Evolutionary conservation across 495 filamentous ascomycete species (phyloP).

Genomic region (Bombardia bombarda): DNA sequence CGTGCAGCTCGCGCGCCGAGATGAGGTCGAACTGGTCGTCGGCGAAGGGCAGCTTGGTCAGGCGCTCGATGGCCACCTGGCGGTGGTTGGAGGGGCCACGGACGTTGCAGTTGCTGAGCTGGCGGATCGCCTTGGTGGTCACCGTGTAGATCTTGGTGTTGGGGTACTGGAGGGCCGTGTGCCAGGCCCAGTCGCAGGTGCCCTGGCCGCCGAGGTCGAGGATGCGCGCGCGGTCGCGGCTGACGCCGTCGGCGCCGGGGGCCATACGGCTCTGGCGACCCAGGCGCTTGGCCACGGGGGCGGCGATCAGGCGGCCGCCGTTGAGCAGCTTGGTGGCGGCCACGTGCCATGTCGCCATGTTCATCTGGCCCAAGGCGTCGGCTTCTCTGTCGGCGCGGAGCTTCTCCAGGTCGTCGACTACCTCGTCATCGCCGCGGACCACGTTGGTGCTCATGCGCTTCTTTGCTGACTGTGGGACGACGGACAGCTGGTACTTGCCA

Average conservation of each 20-base stretch:
- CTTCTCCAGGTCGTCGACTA: slow-evolving; percentile 49
- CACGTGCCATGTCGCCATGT: slow-evolving; percentile 69
- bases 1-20: slow-evolving; percentile 80
- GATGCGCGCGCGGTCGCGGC: slow-evolving; percentile 52
- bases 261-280: slow-evolving; percentile 41
- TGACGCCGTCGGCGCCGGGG: slow-evolving; percentile 28
- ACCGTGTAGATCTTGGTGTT: slow-evolving; percentile 82
- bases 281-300: slow-evolving; percentile 59
- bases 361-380: slow-evolving; percentile 68
- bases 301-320: slow-evolving; percentile 71
- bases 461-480: slow-evolving; percentile 47
- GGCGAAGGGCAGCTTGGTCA: slow-evolving; percentile 79
- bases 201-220: slow-evolving; percentile 84
- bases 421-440: slow-evolving; percentile 45
- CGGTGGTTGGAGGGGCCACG: slow-evolving; percentile 83
- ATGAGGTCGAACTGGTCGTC: slow-evolving; percentile 87
- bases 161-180: slow-evolving; percentile 74
- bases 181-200: slow-evolving; percentile 92
- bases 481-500: slow-evolving; percentile 64
- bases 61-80: slow-evolving; percentile 60
- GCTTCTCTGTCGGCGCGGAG: slow-evolving; percentile 69
- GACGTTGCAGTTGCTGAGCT: too few species aligned
- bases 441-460: slow-evolving; percentile 53
- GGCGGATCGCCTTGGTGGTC: slow-evolving; percentile 55
- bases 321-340: slow-evolving; percentile 69